Percentiles rank a stretch among this genome's conserved stretches.
phyloP scores from a whole-genome alignment of 495 filamentous ascomycete species.

The Daldinia bambusicola region DNA sequence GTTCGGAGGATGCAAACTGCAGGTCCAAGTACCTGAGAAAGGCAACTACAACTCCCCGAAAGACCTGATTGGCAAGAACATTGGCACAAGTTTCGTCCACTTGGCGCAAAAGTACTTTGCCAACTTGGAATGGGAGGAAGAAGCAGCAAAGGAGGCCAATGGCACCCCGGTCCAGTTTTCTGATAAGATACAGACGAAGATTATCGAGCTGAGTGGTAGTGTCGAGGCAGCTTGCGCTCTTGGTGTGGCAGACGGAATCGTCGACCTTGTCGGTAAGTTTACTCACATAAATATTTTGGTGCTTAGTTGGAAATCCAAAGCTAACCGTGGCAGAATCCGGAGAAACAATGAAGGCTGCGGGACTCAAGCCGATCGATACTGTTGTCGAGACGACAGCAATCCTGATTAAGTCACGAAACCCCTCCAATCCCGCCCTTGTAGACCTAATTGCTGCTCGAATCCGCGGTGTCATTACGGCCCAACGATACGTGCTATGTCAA shows the following conservation, averaged over 20 bases:
- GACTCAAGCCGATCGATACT: constrained; percentile 95
- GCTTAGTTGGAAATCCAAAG: not conserved
- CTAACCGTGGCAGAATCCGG: constrained; percentile 79
- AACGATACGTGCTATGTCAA: constrained; percentile 93
- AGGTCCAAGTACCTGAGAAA: constrained; percentile 94
- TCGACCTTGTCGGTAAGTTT: constrained; percentile 90
- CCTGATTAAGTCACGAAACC: constrained; percentile 88
- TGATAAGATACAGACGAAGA: constrained; percentile 75
- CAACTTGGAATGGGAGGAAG: constrained; percentile 69
- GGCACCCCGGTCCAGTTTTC: constrained; percentile 34
- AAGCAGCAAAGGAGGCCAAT: constrained; percentile 41
- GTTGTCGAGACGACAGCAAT: constrained; percentile 87
- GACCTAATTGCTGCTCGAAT: constrained; percentile 85
- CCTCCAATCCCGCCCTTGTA: constrained; percentile 81
- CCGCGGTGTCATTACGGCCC: constrained; percentile 92
- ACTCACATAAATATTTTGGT: constrained; percentile 16
- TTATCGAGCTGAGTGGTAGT: constrained; percentile 93
- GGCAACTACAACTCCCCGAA: constrained; percentile 73
- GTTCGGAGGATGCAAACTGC: constrained; percentile 90
- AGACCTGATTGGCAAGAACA: constrained; percentile 90
- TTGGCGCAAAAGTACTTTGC: constrained; percentile 84
- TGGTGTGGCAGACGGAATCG: constrained; percentile 95
- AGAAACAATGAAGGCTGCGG: constrained; percentile 97
- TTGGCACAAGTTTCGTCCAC: constrained; percentile 93
- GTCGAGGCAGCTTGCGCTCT: constrained; percentile 96